Base-by-base conservation (phyloP, 2,329 filamentous ascomycete genomes). In the Zalaria obscura region DNA sequence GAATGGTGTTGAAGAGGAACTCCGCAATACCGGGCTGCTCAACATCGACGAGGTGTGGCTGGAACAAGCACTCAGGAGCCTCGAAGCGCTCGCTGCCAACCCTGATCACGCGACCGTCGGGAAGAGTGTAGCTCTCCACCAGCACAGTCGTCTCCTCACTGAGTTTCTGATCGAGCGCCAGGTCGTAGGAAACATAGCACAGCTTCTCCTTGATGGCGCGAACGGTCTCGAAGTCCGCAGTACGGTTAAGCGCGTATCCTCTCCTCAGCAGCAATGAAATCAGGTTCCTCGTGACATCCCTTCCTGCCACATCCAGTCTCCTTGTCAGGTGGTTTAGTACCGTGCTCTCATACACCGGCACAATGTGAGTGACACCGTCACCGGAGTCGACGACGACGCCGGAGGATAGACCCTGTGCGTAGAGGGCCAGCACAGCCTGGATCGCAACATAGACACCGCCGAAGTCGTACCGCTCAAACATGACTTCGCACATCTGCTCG, bases 161-260 rank as follows among this genome's bases (percentile, higher is more conserved):
- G 49, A 98, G 77, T 52, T 84, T 80, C 68, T 96, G 88, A 70
- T 98, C 91, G 42, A 98, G 73, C 64, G 93, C 87, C 43, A 98
- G 76, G 62, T 98, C 91, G 70, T 96, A 98, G 8, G 88, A 95
- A 43, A 98, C 89, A 62, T 98, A 98, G 73, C 91, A 96, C 40
- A 98, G 82, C 73, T 98, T 98, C 73, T 98, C 91, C 70, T 98
- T 98, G 70, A 98, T 96, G 64, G 96, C 89, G 47, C 91, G 83
- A 43, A 98, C 91, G 3, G 91, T 98, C 66, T 98, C 91, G 63
- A 98, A 98, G 63, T 98, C 91, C 59, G 91, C 91, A 8, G 91
- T 98, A 61, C 91, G 79, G 76, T 98, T 98, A 48, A 98, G 78
- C 31, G 91, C 87, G 63, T 98, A 98, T 36, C 91, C 91, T 52